Conservation (phyloP, 2,329 filamentous ascomycete species). For the Salinomyces thailandicus region DNA sequence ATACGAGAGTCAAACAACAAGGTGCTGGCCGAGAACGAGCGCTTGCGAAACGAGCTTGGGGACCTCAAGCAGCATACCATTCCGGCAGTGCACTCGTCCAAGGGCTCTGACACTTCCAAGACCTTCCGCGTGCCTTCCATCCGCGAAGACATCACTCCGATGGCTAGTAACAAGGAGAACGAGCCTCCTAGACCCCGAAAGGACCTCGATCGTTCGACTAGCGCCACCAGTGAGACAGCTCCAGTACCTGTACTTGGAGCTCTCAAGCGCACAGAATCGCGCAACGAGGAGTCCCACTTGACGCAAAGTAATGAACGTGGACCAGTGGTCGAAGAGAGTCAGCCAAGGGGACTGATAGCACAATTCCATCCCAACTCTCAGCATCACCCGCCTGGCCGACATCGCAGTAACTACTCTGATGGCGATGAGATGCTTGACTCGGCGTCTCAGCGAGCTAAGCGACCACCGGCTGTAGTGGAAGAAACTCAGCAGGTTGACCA, state of each 20-base stretch:
- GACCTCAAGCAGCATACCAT: not conserved
- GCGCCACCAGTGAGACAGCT: not conserved
- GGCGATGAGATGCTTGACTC: constrained; percentile 6
- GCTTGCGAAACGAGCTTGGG: constrained; percentile 6
- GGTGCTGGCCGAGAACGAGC: constrained; percentile 5
- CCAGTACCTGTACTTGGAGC: constrained; percentile 6
- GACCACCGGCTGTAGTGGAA: constrained; percentile 3
- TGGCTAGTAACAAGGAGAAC: constrained; percentile 6
- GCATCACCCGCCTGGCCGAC: too few relatives aligned
- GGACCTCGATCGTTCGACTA: constrained; percentile 6
- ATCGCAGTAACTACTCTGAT: not conserved
- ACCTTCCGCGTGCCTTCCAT: not conserved
- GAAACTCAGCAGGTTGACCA: constrained; percentile 9
- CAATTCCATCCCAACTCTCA: not conserved
- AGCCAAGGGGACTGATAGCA: not conserved
- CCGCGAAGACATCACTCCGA: constrained; percentile 5
- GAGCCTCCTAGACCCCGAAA: constrained; percentile 7
- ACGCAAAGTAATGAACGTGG: not conserved
- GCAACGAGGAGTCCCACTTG: not conserved
- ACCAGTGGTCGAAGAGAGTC: constrained; percentile 11
- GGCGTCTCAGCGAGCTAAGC: not conserved
- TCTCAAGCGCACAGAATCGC: constrained; percentile 3
- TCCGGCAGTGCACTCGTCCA: not conserved
- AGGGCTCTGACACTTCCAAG: not conserved
- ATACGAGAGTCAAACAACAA: too few relatives aligned